Conservation (phyloP, 768 basidiomycete species). For the Leccinellum albellum region DNA sequence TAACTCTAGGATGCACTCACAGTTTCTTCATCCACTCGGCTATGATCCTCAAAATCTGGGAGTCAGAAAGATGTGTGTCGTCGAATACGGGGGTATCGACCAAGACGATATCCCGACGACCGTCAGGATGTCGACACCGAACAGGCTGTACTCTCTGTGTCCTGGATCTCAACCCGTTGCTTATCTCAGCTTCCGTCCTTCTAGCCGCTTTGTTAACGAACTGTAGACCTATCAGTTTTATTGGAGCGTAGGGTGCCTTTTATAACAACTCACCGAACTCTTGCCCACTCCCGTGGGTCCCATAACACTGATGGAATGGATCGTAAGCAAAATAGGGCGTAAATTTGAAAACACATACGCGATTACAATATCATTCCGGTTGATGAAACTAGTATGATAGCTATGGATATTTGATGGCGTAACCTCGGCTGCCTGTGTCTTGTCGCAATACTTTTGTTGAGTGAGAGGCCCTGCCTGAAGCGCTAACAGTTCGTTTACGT, state of each 20-base stretch:
- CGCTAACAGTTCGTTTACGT: too few species aligned
- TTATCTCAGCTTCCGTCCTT: background rate
- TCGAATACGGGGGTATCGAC: constrained; percentile 18
- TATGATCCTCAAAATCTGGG: constrained; percentile 7
- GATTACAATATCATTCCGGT: constrained; percentile 11
- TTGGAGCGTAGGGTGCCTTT: background rate
- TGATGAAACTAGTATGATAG: background rate
- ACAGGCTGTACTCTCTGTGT: constrained; percentile 5
- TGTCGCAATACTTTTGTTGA: too few species aligned
- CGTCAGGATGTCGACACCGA: constrained; percentile 12
- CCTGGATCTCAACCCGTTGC: constrained; percentile 1
- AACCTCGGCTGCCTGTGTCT: too few species aligned
- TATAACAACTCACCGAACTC: constrained; percentile 12
- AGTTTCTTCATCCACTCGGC: constrained; percentile 13
- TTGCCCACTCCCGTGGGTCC: constrained; percentile 13
- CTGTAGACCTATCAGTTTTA: background rate
- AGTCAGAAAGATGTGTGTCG: background rate
- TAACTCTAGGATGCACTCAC: background rate
- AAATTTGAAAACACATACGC: constrained; percentile 6
- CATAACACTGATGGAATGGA: constrained; percentile 9
- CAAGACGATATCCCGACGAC: constrained; percentile 9
- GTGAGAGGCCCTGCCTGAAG: too few species aligned
- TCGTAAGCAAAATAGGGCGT: background rate
- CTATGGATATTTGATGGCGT: too few species aligned
- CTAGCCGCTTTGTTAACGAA: constrained; percentile 11